Evolutionary conservation across 2,329 filamentous ascomycete species (phyloP), one percentile per base, ranked within the genome.

Genomic region (Phyllosticta paracitricarpa): DNA sequence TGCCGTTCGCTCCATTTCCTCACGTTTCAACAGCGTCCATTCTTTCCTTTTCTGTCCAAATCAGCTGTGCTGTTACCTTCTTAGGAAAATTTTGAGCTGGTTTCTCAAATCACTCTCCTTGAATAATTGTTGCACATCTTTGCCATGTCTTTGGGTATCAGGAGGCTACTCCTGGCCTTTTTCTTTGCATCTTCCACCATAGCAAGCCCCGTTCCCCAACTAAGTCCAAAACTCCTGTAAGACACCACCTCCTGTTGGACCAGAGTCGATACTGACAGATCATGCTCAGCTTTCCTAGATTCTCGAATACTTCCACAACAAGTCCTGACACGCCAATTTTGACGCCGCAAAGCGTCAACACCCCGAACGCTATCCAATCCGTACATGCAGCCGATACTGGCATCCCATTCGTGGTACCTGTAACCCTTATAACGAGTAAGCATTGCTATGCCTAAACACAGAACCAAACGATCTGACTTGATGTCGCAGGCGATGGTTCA

Each of bases 141-240:
- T 71, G 64, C 55, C 69, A 56, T 63, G 67, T 64, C 62, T 54
- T 54, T 63, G 58, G 10, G 17, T 69, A 33, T 7, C 30, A 61
- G n/a, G 19, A 35, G 19, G 26, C 66, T 69, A 71, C 72, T 74
- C 71, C 72, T 75, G 63, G 72, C 72, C 72, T 72, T 72, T 56
- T 70, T 53, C 61, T 70, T 48, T 48, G 40, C 64, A 53, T 66
- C 65, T 59, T 62, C 63, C 14, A 65, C 68, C 65, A 66, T 68
- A 30, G 70, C 69, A 59, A 71, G 73, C 12, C 73, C 73, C 25
- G 66, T 75, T 51, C 73, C 72, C 12, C 66, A 61, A 51, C 61
- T 65, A 54, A 64, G 68, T 57, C 67, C 64, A 62, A 69, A 66
- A 62, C 65, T 67, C 51, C 60, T 70, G 71, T 72, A 65, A 67